Evolutionary conservation across 257 asterid species (phyloP).

Genomic region (Nicotiana paniculata): DNA sequence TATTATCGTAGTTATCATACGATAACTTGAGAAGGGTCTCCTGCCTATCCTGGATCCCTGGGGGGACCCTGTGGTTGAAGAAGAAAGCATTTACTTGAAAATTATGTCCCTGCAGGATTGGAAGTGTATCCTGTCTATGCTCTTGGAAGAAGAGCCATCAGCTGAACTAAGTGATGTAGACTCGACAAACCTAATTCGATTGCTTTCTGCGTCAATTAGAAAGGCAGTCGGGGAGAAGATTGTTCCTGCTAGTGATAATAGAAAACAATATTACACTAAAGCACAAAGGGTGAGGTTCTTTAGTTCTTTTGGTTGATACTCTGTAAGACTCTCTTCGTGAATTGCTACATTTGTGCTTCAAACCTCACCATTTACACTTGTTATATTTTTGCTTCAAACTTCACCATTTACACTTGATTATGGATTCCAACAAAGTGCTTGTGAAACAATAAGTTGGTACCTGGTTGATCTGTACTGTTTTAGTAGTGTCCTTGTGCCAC

Average conservation of each 20-base stretch:
- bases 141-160: conserved; percentile 67
- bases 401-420: background rate
- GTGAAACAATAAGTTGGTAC: background rate
- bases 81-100: background rate
- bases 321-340: background rate
- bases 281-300: conserved; percentile 62
- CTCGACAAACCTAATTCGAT: conserved; percentile 87
- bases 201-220: conserved; percentile 72
- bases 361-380: background rate
- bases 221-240: conserved; percentile 97
- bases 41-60: background rate
- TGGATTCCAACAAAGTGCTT: background rate
- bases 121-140: conserved; percentile 84
- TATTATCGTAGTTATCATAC: conserved; percentile 1
- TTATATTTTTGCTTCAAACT: background rate
- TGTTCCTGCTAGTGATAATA: conserved; percentile 84
- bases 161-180: conserved; percentile 80
- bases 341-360: background rate
- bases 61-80: background rate
- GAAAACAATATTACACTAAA: conserved; percentile 63
- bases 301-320: background rate
- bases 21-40: background rate
- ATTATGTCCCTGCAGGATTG: conserved; percentile 64
- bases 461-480: background rate
- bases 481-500: background rate